Conservation (phyloP, 192 early-diverging fungal species). For the Linnemannia elongata region DNA sequence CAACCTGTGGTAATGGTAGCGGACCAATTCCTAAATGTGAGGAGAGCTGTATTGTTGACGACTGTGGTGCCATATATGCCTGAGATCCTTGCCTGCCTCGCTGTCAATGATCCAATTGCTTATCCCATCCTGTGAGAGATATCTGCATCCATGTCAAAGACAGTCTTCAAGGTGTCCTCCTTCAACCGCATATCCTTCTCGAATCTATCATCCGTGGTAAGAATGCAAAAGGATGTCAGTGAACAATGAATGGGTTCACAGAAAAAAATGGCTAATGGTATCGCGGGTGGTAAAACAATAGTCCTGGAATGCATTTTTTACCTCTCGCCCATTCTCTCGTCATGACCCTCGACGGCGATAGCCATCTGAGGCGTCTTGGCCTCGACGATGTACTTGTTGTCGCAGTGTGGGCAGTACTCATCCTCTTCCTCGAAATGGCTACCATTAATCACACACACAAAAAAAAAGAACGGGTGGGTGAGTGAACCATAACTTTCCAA, state of each 20-base stretch:
- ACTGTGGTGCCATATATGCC: background rate
- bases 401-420: constrained; percentile 98
- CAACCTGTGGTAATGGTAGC: background rate
- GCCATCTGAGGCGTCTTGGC: constrained; percentile 90
- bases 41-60: background rate
- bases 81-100: background rate
- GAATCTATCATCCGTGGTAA: constrained; percentile 17
- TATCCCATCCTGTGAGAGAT: constrained; percentile 45
- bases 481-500: background rate
- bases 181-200: constrained; percentile 54
- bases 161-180: constrained; percentile 42
- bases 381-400: constrained; percentile 96
- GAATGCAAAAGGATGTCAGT: background rate
- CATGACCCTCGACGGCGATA: constrained; percentile 94
- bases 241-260: background rate
- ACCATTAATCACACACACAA: background rate
- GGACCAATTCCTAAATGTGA: background rate
- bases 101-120: background rate
- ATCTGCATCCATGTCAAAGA: constrained; percentile 44
- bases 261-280: too few relatives aligned
- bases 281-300: too few relatives aligned
- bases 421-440: constrained; percentile 94
- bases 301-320: constrained; percentile 22
- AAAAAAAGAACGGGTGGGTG: background rate
- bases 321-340: constrained; percentile 82